Evolutionary conservation across 2,329 filamentous ascomycete genomes (phyloP), one percentile per base, ranked within the genome.

Genomic region (Zymoseptoria tritici): DNA sequence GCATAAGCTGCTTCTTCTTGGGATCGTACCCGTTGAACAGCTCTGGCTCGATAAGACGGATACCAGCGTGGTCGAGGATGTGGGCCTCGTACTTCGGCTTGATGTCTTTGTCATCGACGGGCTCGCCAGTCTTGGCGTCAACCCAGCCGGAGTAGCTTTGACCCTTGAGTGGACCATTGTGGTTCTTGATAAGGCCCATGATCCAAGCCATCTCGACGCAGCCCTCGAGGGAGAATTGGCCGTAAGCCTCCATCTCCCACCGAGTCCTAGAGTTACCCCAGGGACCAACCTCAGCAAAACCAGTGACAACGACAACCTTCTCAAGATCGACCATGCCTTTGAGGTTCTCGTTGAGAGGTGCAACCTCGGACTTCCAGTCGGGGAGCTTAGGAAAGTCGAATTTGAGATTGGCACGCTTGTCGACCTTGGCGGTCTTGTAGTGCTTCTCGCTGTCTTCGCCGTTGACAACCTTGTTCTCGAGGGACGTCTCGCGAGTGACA

Each of bases 121-220:
- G 94, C 60, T 97, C 93, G 51, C 90, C 90, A 57, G 90, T 87
- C 84, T 97, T 97, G 73, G 86, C 83, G 72, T 99, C 94, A 60
- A 99, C 90, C 91, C 90, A 99, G 68, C 94, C 94, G 67, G 93
- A 91, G 79, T 99, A 97, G 65, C 89, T 89, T 79, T 96, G 89
- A 74, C 94, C 94, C 81, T 99, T 99, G 74, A 99, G 85, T 31
- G 88, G 87, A 19, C 94, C 94, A 69, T 97, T 97, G 81, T 96
- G 90, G 76, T 99, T 96, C 83, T 93, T 97, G 80, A 99, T 97
- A 61, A 97, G 85, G 72, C 94, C 94, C 93, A 97, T 99, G 76
- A 99, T 91, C 94, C 94, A 99, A 31, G 94, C 92, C 94, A 99
- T 99, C 78, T 99, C 94, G 62, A 99, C 88, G 71, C 94, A 97